Evolutionary conservation across 2,329 filamentous ascomycete genomes (phyloP).

Genomic region (Cryphonectria naterciae): DNA sequence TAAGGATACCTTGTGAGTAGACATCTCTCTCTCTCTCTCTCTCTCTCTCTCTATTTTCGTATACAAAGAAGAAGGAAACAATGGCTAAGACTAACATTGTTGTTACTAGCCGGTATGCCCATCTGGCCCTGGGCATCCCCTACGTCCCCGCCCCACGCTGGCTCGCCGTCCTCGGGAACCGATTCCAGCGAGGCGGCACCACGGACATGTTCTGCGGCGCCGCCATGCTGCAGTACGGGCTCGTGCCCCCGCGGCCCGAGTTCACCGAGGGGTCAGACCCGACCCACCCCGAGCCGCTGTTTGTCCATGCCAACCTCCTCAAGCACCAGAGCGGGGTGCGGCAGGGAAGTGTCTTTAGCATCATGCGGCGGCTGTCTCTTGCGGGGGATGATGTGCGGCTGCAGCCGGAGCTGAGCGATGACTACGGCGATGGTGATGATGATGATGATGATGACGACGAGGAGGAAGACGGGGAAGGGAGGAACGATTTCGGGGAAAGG

Average conservation of each 20-base stretch:
- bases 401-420: background rate
- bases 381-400: constrained; percentile 23
- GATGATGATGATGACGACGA: background rate
- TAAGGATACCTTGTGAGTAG: constrained; percentile 28
- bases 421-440: background rate
- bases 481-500: background rate
- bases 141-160: constrained; percentile 28
- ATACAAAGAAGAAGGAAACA: no score
- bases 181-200: background rate
- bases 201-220: constrained; percentile 24
- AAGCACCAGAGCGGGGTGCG: constrained; percentile 27
- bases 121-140: constrained; percentile 26
- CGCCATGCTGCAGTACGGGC: constrained; percentile 29
- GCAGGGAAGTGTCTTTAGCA: constrained; percentile 16
- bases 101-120: constrained; percentile 24
- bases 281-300: constrained; percentile 23
- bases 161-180: constrained; percentile 27
- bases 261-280: constrained; percentile 19
- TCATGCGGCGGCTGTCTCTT: constrained; percentile 20
- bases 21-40: background rate
- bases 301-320: constrained; percentile 28
- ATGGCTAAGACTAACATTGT: background rate
- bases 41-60: background rate
- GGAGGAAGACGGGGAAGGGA: background rate
- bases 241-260: constrained; percentile 9